Conservation (phyloP, 75 land plant genomes). For the Selaginella tamariscina region DNA sequence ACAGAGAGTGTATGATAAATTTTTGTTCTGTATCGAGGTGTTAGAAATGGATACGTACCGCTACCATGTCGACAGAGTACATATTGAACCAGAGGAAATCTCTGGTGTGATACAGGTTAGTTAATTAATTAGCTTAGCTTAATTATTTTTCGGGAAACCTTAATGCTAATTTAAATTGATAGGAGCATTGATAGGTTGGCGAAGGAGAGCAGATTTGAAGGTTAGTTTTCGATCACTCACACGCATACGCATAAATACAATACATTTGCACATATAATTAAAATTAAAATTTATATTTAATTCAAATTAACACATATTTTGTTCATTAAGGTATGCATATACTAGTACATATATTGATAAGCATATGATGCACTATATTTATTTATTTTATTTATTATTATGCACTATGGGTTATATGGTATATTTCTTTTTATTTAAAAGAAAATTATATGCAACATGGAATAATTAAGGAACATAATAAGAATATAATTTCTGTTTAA, state of each 20-base stretch:
- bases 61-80: slow-evolving; percentile 98
- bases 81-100: slow-evolving; percentile 94
- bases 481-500: too few relatives aligned
- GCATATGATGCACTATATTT: too few relatives aligned
- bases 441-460: too few relatives aligned
- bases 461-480: too few relatives aligned
- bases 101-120: slow-evolving; percentile 82
- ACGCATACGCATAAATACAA: background rate
- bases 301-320: too few relatives aligned
- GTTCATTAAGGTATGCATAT: too few relatives aligned
- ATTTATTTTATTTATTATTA: too few relatives aligned
- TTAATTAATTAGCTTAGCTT: background rate
- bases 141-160: background rate
- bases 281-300: too few relatives aligned
- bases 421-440: too few relatives aligned
- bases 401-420: too few relatives aligned
- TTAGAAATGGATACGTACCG: slow-evolving; percentile 98
- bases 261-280: too few relatives aligned
- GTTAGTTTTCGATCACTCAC: slow-evolving; percentile 18
- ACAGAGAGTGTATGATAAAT: background rate
- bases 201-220: slow-evolving; percentile 76
- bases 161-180: slow-evolving; percentile 66
- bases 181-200: slow-evolving; percentile 64
- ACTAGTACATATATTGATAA: too few relatives aligned
- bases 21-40: slow-evolving; percentile 36